Percentiles rank a stretch among this genome's conserved stretches.
phyloP scores from a whole-genome alignment of 768 basidiomycete species.

The Mycena haematopus region DNA sequence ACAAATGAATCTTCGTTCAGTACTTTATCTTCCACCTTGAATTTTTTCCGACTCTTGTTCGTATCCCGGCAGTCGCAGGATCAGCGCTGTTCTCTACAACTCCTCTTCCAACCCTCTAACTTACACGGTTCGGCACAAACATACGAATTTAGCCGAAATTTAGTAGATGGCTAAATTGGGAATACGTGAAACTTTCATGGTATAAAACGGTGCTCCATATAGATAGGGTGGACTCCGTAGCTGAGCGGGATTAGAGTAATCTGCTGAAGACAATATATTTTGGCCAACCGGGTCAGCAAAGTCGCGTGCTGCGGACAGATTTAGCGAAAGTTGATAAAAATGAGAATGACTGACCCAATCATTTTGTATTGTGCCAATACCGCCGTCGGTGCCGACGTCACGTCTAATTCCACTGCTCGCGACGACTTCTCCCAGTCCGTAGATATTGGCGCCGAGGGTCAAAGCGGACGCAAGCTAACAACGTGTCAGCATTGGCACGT shows the following conservation, averaged over 20 bases:
- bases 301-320: slow-evolving; percentile 52
- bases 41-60: too few species aligned
- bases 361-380: slow-evolving; percentile 67
- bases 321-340: slow-evolving; percentile 8
- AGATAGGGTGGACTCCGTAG: slow-evolving; percentile 74
- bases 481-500: too few species aligned
- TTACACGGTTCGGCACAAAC: too few species aligned
- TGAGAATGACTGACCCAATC: slow-evolving; percentile 49
- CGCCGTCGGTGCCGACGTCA: slow-evolving; percentile 54
- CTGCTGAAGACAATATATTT: slow-evolving; percentile 46
- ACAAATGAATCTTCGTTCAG: too few species aligned
- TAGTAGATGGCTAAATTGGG: too few species aligned
- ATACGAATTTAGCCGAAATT: too few species aligned
- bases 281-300: slow-evolving; percentile 66
- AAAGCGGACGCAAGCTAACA: slow-evolving; percentile 72
- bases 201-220: slow-evolving; percentile 74
- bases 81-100: too few species aligned
- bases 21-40: too few species aligned
- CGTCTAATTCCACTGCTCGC: slow-evolving; percentile 73
- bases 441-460: slow-evolving; percentile 72
- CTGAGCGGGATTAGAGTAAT: slow-evolving; percentile 12
- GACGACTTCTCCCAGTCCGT: slow-evolving; percentile 78
- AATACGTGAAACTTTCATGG: too few species aligned
- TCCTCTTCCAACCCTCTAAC: too few species aligned
- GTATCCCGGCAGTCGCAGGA: too few species aligned